Base-by-base conservation (phyloP, 2,329 filamentous ascomycete genomes). In the Fusarium sp. region DNA sequence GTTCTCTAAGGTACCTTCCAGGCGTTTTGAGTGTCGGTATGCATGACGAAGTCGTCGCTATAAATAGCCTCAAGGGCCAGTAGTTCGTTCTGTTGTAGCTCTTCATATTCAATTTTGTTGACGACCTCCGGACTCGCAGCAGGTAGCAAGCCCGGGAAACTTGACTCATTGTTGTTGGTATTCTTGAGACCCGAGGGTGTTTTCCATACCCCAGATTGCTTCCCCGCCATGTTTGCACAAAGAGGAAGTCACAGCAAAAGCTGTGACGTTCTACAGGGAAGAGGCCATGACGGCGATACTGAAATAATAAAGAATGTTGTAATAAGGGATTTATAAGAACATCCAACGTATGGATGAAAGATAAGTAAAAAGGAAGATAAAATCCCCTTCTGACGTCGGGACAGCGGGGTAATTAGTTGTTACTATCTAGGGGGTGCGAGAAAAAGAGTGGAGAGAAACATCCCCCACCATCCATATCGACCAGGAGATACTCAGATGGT, bases 31-130 rank as follows among this genome's bases (percentile, higher is more conserved):
- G 88, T 88, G 55, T 89, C 88, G 77, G 92, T 89, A 76, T 94
- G 89, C 79, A 92, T 90, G 75, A 92, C 87, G 78, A 94, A 98
- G 79, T 98, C 95, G 66, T 97, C 94, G 74, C 91, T 92, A 79
- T 96, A 98, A 54, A 98, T 97, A 45, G 95, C 93, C 77, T 92
- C 88, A 65, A 98, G 86, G 47, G 91, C 95, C 79, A 96, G 89
- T 63, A 97, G 87, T 83, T 98, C 96, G 79, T 97, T 93, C 77
- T 92, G 87, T 83, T 98, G 96, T 38, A 93, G 90, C 82, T 97
- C 92, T 72, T 91, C 89, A 83, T 98, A 97, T 78, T 94, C 85
- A 20, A 87, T 87, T 74, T 84, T 88, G 55, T 82, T 78, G 46
- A 79, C 78, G 52, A 82, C 75, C 65, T 84, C 80, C 66, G 83